These are phyloP conservation scores for Trametes gibbosa DNA, from an alignment of 768 basidiomycete genomes.

Conservation along the genomic window DNA sequence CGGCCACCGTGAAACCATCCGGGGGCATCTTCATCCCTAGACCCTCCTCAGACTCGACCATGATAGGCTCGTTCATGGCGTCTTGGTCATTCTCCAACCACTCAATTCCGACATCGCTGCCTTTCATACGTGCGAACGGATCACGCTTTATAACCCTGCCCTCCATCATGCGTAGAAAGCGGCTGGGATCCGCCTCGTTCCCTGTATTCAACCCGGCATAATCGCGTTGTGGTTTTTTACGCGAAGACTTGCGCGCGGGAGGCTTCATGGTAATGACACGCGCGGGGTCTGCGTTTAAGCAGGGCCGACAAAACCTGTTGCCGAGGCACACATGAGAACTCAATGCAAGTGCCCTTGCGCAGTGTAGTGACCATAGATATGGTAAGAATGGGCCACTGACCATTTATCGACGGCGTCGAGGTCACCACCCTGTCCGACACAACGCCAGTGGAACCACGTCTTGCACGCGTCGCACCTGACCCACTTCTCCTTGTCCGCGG, in stretches of 20 bases:
- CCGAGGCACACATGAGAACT: background rate
- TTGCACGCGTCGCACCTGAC: constrained; percentile 80
- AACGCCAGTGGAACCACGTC: constrained; percentile 83
- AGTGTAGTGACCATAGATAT: constrained; percentile 16
- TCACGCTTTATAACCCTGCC: constrained; percentile 61
- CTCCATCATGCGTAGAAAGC: constrained; percentile 70
- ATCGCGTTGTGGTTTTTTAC: constrained; percentile 72
- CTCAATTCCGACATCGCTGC: constrained; percentile 60
- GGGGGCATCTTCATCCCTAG: constrained; percentile 91
- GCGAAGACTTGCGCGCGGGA: constrained; percentile 77
- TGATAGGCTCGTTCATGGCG: constrained; percentile 80
- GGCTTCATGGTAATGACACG: constrained; percentile 71
- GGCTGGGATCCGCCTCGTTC: constrained; percentile 57
- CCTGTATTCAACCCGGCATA: constrained; percentile 76
- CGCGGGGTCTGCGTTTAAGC: constrained; percentile 55
- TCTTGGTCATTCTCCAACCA: constrained; percentile 73
- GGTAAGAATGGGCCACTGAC: constrained; percentile 38
- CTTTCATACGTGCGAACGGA: constrained; percentile 65
- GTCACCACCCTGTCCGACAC: constrained; percentile 65
- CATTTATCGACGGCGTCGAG: constrained; percentile 75
- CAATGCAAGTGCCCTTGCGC: background rate
- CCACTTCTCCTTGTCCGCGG: constrained; percentile 70
- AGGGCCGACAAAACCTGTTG: constrained; percentile 67
- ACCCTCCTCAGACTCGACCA: constrained; percentile 75
- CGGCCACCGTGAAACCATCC: constrained; percentile 65